These are phyloP conservation scores for Cladorrhinum sp. DNA, from an alignment of 2,329 filamentous ascomycete genomes.

Conservation along the genomic window DNA sequence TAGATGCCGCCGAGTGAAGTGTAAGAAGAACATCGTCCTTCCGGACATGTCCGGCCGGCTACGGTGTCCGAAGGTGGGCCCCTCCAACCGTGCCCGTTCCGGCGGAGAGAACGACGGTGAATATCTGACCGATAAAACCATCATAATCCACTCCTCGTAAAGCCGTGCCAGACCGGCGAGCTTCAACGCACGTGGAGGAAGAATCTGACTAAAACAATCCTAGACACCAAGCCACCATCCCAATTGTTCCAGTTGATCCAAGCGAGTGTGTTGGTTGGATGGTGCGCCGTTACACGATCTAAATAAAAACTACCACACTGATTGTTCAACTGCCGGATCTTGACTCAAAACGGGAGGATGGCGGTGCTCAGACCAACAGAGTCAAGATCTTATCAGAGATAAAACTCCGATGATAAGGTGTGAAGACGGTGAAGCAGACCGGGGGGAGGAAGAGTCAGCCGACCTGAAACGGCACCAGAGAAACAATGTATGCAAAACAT, in stretches of 20 bases:
- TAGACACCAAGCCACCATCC: not conserved
- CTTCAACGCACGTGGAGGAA: not conserved
- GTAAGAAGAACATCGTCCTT: not conserved
- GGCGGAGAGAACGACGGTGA: not conserved
- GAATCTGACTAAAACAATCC: not conserved
- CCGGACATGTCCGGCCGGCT: not conserved
- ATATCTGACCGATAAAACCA: not conserved
- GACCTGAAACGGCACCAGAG: not conserved
- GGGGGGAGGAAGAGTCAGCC: not conserved
- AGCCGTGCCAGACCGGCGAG: not conserved
- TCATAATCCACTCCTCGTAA: not conserved
- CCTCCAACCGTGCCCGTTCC: not conserved
- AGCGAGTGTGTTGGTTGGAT: constrained; percentile 12
- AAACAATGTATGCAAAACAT: not conserved
- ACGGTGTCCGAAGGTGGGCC: not conserved
- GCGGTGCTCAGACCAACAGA: constrained; percentile 16
- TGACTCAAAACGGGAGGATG: constrained; percentile 3
- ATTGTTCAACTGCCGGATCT: constrained; percentile 6
- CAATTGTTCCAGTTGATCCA: not conserved
- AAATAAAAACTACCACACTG: constrained; percentile 1
- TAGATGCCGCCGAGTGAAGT: not conserved
- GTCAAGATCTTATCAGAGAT: constrained; percentile 6
- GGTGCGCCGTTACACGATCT: constrained; percentile 2
- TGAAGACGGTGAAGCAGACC: constrained; percentile 1
- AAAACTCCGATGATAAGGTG: constrained; percentile 12